phyloP scores from a whole-genome alignment of 139 green algal species.

The Spirogloea muscicola region DNA sequence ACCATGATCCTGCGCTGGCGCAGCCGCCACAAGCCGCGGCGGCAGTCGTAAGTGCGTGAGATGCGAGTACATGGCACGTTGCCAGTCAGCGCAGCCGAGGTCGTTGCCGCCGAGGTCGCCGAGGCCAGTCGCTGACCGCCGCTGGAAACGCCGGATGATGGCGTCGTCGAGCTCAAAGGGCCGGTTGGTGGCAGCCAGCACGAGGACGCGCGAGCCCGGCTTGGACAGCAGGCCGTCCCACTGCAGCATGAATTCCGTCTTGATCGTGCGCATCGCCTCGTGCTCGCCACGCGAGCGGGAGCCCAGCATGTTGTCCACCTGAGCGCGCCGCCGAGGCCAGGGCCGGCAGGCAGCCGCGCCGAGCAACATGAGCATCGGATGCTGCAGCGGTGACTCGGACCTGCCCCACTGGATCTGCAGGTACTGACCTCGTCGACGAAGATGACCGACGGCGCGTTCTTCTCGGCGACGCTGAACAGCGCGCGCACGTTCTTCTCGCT shows the following conservation, averaged over 20 bases:
- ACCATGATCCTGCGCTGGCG: slow-evolving; percentile 61
- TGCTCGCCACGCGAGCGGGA: slow-evolving; percentile 54
- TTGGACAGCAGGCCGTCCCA: slow-evolving; percentile 67
- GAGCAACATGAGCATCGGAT: no score
- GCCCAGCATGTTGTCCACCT: slow-evolving; percentile 60
- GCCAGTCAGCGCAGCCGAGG: no score
- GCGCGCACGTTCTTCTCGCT: slow-evolving; percentile 42
- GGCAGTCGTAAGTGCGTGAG: no score
- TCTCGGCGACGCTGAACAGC: slow-evolving; percentile 32
- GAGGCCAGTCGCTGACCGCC: no score
- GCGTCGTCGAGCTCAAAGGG: slow-evolving; percentile 72
- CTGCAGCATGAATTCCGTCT: slow-evolving; percentile 66
- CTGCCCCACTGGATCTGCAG: no score
- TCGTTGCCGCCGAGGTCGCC: no score
- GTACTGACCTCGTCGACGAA: slow-evolving; percentile 55
- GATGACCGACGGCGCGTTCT: slow-evolving; percentile 30
- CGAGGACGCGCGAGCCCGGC: slow-evolving; percentile 54
- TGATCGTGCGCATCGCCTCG: slow-evolving; percentile 67
- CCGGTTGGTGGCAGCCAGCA: slow-evolving; percentile 72
- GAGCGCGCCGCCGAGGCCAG: no score
- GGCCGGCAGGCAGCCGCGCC: no score
- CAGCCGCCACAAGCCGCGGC: no score
- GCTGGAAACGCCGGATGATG: slow-evolving; percentile 58
- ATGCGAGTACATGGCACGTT: no score
- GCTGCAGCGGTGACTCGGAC: no score